Conservation (phyloP, 2,329 filamentous ascomycete species). For the Alternaria hordeiaustralica region DNA sequence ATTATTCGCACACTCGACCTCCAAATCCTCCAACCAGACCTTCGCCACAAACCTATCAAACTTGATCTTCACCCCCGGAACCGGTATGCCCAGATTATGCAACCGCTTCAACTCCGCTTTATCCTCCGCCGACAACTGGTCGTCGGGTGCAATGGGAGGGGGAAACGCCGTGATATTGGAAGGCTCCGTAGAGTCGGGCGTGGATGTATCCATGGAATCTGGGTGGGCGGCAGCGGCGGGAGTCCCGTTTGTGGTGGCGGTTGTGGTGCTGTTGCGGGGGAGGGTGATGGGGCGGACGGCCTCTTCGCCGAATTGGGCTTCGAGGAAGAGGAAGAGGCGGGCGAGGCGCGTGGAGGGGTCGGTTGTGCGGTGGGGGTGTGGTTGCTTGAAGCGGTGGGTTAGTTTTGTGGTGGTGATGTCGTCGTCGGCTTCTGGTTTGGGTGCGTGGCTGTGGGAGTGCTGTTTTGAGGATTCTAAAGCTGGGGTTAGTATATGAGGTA, state of each 20-base stretch:
- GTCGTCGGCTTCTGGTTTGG: conserved; percentile 6
- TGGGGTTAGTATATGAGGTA: conserved; percentile 13
- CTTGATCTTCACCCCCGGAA: conserved; percentile 84
- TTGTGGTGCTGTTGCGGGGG: conserved; percentile 61
- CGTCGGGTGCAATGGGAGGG: neutral
- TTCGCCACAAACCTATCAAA: conserved; percentile 87
- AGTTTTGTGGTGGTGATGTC: conserved; percentile 16
- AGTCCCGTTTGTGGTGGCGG: conserved; percentile 6
- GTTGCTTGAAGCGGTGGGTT: conserved; percentile 42
- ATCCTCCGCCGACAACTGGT: conserved; percentile 25
- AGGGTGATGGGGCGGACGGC: conserved; percentile 77
- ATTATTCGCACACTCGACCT: conserved; percentile 83
- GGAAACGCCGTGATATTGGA: conserved; percentile 14
- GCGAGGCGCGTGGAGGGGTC: conserved; percentile 78
- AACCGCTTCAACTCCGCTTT: conserved; percentile 73
- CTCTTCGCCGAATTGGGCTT: conserved; percentile 90
- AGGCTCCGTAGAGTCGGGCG: conserved; percentile 3
- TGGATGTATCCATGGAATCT: neutral
- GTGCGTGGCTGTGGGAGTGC: conserved; percentile 35
- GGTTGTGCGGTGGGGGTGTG: conserved; percentile 76
- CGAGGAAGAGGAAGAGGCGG: conserved; percentile 92
- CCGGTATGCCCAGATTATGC: conserved; percentile 84
- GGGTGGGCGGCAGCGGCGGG: neutral
- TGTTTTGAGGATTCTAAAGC: conserved; percentile 45
- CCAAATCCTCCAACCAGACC: conserved; percentile 90